Conservation (phyloP, 208 protist species). For the Crithidia mellificae region DNA sequence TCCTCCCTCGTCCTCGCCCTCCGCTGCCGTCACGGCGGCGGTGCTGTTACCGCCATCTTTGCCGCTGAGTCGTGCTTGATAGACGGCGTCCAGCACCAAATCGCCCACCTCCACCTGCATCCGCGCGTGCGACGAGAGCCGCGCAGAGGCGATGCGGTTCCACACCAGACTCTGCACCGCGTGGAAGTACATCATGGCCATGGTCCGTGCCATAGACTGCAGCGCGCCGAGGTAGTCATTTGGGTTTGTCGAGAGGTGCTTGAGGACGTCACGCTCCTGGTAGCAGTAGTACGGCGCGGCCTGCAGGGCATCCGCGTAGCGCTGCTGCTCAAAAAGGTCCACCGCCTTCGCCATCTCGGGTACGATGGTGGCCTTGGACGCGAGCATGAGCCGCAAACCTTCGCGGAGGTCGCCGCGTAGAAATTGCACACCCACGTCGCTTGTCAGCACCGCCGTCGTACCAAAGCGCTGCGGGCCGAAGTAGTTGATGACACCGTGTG, state of each 20-base stretch:
- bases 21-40: too few relatives aligned
- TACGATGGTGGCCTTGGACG: constrained; percentile 59
- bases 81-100: constrained; percentile 69
- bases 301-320: constrained; percentile 54
- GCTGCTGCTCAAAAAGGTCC: constrained; percentile 30
- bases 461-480: constrained; percentile 96
- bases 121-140: constrained; percentile 54
- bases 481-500: constrained; percentile 93
- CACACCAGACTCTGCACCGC: constrained; percentile 93
- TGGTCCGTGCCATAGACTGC: constrained; percentile 75
- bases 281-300: constrained; percentile 73
- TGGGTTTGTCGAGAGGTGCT: constrained; percentile 60
- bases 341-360: constrained; percentile 48
- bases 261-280: constrained; percentile 85
- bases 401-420: constrained; percentile 72
- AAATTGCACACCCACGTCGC: constrained; percentile 85
- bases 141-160: constrained; percentile 90
- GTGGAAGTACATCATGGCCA: constrained; percentile 94
- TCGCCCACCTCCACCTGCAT: constrained; percentile 70
- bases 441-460: constrained; percentile 89
- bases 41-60: too few relatives aligned
- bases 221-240: constrained; percentile 81
- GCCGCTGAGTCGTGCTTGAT: constrained; percentile 20
- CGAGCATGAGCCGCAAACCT: constrained; percentile 74
- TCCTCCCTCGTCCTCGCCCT: constrained; percentile 2